Conservation (phyloP, 805 yeast species). For the Starmerella kuoi region DNA sequence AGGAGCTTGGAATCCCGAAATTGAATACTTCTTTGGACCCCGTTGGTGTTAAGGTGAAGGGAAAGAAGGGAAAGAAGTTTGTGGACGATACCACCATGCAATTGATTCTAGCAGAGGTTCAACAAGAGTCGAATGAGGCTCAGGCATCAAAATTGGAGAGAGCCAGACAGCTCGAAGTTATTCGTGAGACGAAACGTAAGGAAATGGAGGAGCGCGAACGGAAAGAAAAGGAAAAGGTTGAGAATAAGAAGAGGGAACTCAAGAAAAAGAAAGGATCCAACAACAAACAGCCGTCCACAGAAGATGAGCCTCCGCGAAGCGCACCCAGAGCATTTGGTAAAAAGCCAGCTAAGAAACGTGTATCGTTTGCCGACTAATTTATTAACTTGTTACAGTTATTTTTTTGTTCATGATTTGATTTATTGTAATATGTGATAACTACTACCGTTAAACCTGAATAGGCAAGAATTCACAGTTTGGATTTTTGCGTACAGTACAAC, state of each 20-base stretch:
- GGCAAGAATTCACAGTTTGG: conserved; percentile 4
- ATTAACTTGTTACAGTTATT: neutral
- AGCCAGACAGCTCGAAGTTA: conserved; percentile 76
- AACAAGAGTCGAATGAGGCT: conserved; percentile 63
- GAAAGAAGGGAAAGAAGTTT: conserved; percentile 63
- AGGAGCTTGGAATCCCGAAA: conserved; percentile 65
- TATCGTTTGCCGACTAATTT: conserved; percentile 13
- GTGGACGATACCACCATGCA: conserved; percentile 56
- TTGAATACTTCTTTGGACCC: conserved; percentile 77
- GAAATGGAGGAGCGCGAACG: conserved; percentile 80
- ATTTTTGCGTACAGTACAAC: conserved; percentile 15
- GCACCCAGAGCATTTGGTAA: conserved; percentile 29
- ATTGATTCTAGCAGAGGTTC: conserved; percentile 66
- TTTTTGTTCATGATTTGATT: neutral
- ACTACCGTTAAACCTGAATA: too few species aligned
- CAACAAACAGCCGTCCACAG: too few species aligned
- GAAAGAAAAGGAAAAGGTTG: conserved; percentile 54
- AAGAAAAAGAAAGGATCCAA: conserved; percentile 32
- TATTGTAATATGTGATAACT: too few species aligned
- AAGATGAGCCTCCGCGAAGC: conserved; percentile 1
- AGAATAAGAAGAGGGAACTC: conserved; percentile 65
- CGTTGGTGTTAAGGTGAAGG: conserved; percentile 61
- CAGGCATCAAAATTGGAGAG: conserved; percentile 85
- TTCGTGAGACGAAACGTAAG: conserved; percentile 71
- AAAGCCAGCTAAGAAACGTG: conserved; percentile 13